phyloP scores from a whole-genome alignment of 2,329 filamentous ascomycete species.

The Apiospora arundinis region DNA sequence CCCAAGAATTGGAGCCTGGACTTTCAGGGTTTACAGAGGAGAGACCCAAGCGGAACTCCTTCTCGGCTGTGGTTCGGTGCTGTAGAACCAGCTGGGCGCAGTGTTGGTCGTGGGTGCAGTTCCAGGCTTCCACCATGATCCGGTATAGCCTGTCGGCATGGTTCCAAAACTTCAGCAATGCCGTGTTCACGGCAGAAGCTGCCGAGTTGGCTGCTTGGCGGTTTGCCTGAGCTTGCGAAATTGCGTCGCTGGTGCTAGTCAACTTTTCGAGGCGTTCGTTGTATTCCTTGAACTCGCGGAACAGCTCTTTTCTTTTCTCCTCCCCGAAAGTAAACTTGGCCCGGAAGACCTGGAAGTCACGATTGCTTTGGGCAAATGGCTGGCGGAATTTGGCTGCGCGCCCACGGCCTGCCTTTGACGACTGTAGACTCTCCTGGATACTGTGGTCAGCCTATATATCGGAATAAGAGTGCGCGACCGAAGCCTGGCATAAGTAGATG shows the following conservation, averaged over 20 bases:
- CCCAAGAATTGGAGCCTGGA: not conserved
- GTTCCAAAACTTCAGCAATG: conserved; percentile 36
- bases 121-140: conserved; percentile 7
- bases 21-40: not conserved
- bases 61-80: not conserved
- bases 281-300: conserved; percentile 21
- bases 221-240: conserved; percentile 12
- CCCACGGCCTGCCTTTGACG: not conserved
- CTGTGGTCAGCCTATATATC: not conserved
- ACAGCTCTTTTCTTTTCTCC: not conserved
- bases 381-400: not conserved
- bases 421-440: not conserved
- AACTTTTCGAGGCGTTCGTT: conserved; percentile 25
- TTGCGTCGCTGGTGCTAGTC: conserved; percentile 12
- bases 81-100: not conserved
- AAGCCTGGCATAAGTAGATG: too few relatives aligned
- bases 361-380: not conserved
- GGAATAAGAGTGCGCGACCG: not conserved
- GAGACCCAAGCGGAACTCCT: not conserved
- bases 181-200: conserved; percentile 23
- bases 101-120: not conserved
- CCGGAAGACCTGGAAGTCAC: conserved; percentile 21
- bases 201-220: not conserved
- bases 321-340: conserved; percentile 22
- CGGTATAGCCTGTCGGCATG: conserved; percentile 29